Base-by-base conservation (phyloP, 2,329 filamentous ascomycete genomes). In the Graphilbum sp. region DNA sequence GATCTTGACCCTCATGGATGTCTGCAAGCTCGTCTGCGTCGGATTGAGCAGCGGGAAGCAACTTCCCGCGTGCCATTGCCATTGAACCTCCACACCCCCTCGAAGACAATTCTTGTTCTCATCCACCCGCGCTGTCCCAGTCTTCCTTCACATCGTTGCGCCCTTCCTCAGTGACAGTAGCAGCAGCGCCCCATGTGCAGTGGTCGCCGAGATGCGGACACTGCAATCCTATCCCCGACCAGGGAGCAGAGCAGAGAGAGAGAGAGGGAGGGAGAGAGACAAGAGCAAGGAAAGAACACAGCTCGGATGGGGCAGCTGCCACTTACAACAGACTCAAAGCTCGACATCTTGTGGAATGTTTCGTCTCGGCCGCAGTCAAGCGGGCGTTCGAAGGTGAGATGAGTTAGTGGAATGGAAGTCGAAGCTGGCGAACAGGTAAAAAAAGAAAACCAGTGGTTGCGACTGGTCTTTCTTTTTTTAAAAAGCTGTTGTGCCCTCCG, bases 281-380 rank as follows among this genome's bases (percentile, higher is more conserved):
- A 29, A 24, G 21, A 24, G 21, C 5, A 24, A 24, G 21, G 6
- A 24, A 11, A 24, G 6, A 24, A 5, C 21, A 5, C 5, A 24
- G 11, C 21, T n/a, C n/a, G n/a, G n/a, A 24, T 24, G 5, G 6
- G 13, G 7, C 10, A 15, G 6, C 27, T 6, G 8, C 27, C 10
- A 78, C 74, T 77, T 66, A 79, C 75, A 68, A 76, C 72, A 62
- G 64, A 60, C 68, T 79, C 75, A 64, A 79, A 78, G 57, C 68
- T 71, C 61, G 73, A 77, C 73, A 78, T 77, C 59, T 66, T 72
- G 51, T 41, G 18, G n/a, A 35, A 32, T 40, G 36, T 30, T 29
- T 25, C 21, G 38, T 36, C 27, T 43, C 43, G 42, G 41, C 39
- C 39, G 40, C 38, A 45, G 30, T 34, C n/a, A 45, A 45, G 41